Percentiles rank a stretch among this genome's conserved stretches.
phyloP scores from a whole-genome alignment of 495 filamentous ascomycete species.

The Podospora pseudocomata region DNA sequence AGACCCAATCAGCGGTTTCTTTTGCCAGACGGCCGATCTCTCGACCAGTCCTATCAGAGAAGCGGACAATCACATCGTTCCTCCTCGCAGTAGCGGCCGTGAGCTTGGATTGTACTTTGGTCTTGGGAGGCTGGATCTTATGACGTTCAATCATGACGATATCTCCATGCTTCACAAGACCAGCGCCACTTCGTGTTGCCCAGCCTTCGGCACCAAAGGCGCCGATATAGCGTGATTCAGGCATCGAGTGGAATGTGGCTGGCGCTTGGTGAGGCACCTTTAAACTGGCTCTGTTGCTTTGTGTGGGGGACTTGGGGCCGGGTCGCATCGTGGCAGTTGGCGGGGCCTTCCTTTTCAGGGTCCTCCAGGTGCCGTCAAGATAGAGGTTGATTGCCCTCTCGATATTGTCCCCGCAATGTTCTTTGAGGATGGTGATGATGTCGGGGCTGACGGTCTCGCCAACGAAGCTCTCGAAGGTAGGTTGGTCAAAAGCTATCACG shows the following conservation, averaged over 20 bases:
- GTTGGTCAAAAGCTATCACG: conserved; percentile 56
- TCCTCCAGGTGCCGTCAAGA: conserved; percentile 90
- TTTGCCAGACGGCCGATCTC: conserved; percentile 88
- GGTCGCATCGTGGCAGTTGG: conserved; percentile 7
- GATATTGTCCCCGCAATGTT: conserved; percentile 59
- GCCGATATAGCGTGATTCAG: conserved; percentile 73
- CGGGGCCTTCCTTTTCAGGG: conserved; percentile 27
- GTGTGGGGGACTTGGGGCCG: not conserved
- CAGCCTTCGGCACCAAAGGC: conserved; percentile 89
- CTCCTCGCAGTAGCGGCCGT: conserved; percentile 47
- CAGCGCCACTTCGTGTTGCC: conserved; percentile 80
- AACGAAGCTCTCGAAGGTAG: conserved; percentile 65
- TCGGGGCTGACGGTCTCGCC: conserved; percentile 58
- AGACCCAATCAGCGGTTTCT: conserved; percentile 91
- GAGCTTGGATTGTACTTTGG: conserved; percentile 20
- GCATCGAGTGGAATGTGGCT: conserved; percentile 37
- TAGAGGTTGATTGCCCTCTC: conserved; percentile 79
- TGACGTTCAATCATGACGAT: conserved; percentile 79
- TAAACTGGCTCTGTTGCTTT: too few species aligned
- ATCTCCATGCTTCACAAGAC: conserved; percentile 72
- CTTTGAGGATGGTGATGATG: conserved; percentile 49
- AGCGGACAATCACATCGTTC: conserved; percentile 86
- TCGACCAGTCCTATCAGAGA: conserved; percentile 73
- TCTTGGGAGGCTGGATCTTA: conserved; percentile 61
- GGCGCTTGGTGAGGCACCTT: not conserved